phyloP scores from a whole-genome alignment of 192 early-diverging fungal genomes.

The Podila epicladia region DNA sequence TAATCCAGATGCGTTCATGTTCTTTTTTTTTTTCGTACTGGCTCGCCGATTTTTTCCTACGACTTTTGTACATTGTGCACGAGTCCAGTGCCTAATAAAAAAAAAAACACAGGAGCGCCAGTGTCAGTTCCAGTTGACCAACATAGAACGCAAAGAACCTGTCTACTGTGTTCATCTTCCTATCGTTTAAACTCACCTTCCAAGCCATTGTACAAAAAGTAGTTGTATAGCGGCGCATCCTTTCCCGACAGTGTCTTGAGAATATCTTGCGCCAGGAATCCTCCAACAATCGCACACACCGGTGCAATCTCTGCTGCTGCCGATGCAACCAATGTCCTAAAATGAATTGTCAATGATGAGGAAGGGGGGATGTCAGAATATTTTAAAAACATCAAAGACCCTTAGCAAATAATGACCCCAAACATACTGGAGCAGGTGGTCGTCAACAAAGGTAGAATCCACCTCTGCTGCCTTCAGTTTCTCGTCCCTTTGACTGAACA shows the following conservation, averaged over 20 bases:
- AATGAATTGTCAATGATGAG: not conserved
- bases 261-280: conserved; percentile 89
- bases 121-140: not conserved
- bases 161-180: no score
- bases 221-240: conserved; percentile 86
- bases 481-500: conserved; percentile 46
- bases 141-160: not conserved
- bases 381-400: not conserved
- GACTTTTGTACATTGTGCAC: conserved; percentile 39
- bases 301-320: conserved; percentile 76
- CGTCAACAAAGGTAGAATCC: conserved; percentile 25
- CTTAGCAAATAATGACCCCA: not conserved
- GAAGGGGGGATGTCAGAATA: no score
- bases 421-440: conserved; percentile 33
- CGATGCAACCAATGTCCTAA: conserved; percentile 61
- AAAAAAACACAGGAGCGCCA: not conserved
- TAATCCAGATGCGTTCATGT: not conserved
- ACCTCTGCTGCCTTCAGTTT: conserved; percentile 29
- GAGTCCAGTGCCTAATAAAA: conserved; percentile 32
- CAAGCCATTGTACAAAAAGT: conserved; percentile 76
- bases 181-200: conserved; percentile 49
- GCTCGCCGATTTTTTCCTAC: not conserved
- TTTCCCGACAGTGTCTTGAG: conserved; percentile 86
- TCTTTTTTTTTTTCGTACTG: not conserved
- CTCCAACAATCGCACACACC: conserved; percentile 88